These are phyloP conservation scores for Coemansia sp. DNA, from an alignment of 192 early-diverging fungal species.

Conservation along the genomic window DNA sequence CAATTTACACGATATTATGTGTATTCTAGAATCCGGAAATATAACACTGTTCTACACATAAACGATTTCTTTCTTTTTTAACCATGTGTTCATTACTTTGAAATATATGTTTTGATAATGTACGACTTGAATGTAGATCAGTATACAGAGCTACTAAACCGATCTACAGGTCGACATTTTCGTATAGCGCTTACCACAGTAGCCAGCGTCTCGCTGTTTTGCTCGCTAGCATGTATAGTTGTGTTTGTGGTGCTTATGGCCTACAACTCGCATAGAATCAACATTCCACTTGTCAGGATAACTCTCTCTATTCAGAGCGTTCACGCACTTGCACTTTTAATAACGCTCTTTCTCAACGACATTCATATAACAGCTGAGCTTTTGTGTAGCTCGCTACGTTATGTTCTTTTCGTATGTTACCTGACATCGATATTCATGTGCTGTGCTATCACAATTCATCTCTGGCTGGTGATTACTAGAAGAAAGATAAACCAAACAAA, in stretches of 20 bases:
- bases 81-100: too few species aligned
- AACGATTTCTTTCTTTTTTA: too few species aligned
- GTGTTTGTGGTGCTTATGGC: conserved; percentile 35
- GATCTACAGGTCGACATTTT: background rate
- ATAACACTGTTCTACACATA: too few species aligned
- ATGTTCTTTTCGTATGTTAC: conserved; percentile 44
- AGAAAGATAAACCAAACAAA: conserved; percentile 33
- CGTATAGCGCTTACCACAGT: conserved; percentile 13
- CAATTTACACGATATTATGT: too few species aligned
- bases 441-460: conserved; percentile 37
- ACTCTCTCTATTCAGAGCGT: conserved; percentile 45
- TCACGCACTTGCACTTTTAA: conserved; percentile 34
- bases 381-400: conserved; percentile 38
- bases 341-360: conserved; percentile 27
- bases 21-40: too few species aligned
- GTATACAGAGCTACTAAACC: too few species aligned
- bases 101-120: too few species aligned
- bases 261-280: conserved; percentile 31
- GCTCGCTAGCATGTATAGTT: conserved; percentile 24
- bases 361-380: conserved; percentile 17
- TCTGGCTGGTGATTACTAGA: conserved; percentile 50
- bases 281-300: conserved; percentile 46
- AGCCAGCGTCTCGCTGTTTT: conserved; percentile 25
- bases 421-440: conserved; percentile 51
- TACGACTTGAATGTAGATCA: too few species aligned